Conservation (phyloP, 164 flowering plant species). For the Nelumbo lutea region DNA sequence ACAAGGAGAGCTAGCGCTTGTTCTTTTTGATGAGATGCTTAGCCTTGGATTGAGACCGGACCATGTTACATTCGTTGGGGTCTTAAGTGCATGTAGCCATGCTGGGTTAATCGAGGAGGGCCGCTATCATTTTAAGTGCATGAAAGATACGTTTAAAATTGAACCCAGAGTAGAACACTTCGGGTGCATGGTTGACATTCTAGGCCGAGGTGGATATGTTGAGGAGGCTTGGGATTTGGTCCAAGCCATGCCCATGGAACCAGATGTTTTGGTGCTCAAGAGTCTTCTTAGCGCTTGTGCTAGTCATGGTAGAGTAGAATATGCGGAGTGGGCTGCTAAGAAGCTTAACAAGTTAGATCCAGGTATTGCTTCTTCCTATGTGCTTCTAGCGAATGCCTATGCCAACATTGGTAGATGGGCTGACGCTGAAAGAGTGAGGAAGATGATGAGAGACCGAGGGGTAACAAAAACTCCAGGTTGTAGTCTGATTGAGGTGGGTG, state of each 20-base stretch:
- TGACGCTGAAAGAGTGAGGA: constrained; percentile 6
- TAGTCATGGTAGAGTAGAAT: background rate
- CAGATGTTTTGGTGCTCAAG: constrained; percentile 5
- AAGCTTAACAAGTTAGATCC: background rate
- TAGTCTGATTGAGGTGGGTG: constrained; percentile 9
- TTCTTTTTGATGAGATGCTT: constrained; percentile 14
- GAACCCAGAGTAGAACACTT: constrained; percentile 7
- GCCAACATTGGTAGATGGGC: constrained; percentile 4
- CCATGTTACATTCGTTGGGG: constrained; percentile 5
- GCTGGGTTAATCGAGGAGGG: constrained; percentile 9
- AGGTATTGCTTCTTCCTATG: constrained; percentile 7
- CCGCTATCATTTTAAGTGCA: background rate
- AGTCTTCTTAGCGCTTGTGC: constrained; percentile 11
- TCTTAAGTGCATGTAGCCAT: constrained; percentile 18
- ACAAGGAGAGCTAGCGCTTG: background rate
- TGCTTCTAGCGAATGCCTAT: constrained; percentile 9
- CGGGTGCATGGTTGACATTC: constrained; percentile 10
- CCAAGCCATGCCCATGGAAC: constrained; percentile 8
- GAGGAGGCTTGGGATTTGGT: constrained; percentile 10
- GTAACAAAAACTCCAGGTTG: constrained; percentile 5
- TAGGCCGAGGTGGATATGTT: constrained; percentile 11
- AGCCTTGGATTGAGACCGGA: constrained; percentile 7
- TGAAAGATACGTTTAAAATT: background rate
- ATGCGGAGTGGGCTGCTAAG: constrained; percentile 2
- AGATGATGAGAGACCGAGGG: constrained; percentile 14